Evolutionary conservation across 371 early-diverging fungal species (phyloP), one percentile per base, ranked within the genome.

Genomic region (Rhizomucor miehei): DNA sequence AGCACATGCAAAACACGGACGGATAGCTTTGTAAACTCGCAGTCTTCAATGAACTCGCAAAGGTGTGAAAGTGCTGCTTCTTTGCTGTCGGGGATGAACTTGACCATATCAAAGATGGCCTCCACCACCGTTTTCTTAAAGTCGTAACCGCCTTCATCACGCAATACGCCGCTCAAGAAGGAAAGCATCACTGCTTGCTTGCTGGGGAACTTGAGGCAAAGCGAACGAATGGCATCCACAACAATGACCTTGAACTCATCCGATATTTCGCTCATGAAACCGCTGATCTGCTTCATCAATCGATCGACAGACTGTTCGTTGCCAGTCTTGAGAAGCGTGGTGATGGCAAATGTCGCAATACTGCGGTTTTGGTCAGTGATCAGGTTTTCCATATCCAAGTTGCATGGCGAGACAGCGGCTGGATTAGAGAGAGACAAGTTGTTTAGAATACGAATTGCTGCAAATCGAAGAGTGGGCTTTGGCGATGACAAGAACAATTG

Each of bases 21-120:
- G 13, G 97, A 94, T 5, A 99, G 84, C 70, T 94, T 94, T 20
- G 94, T 89, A 70, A 95, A 98, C 70, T 98, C 98, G 76, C 99
- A 99, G 69, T 99, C 99, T 67, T 99, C 99, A 64, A 99, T 99
- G 68, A 99, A 98, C 77, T 99, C 99, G 71, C 98, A 98, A 45
- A 99, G 79, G 57, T 96, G 94, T 12, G 93, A 89, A 23, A 99
- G 79, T 11, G 97, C 97, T 79, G 89, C 80, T 68, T 97, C 97
- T 70, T 91, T 94, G 67, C 90, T 89, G 62, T 94, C 94, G 3
- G 94, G 92, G 60, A 97, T 92, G 57, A 87, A 84, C 62, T 91
- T 86, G 60, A 95, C 87, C 73, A 99, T 88, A 54, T 97, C 97
- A 71, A 96, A 89, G 54, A 99, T 94, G 13, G 97, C 96, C 60